These are phyloP conservation scores for Oidiodendron maius DNA, from an alignment of 495 filamentous ascomycete species.

Conservation along the genomic window DNA sequence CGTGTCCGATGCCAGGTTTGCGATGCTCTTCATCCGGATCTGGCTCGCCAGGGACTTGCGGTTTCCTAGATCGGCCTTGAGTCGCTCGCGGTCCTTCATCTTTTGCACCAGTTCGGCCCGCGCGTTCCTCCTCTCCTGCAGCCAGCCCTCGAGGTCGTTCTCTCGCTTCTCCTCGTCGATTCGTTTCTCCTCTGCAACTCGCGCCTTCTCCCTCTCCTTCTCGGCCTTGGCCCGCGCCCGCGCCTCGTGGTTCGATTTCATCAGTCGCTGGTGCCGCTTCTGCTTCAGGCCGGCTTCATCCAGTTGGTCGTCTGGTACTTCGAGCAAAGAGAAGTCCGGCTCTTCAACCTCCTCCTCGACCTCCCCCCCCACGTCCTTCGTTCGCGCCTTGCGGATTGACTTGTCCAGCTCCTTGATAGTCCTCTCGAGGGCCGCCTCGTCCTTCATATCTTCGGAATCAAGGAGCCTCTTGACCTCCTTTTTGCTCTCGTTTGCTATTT, in stretches of 20 bases:
- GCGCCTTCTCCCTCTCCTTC: constrained; percentile 84
- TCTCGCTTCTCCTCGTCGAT: constrained; percentile 77
- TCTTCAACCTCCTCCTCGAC: constrained; percentile 68
- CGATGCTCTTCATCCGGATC: constrained; percentile 97
- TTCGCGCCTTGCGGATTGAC: constrained; percentile 77
- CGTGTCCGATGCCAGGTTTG: constrained; percentile 87
- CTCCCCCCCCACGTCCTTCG: constrained; percentile 84
- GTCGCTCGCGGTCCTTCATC: constrained; percentile 87
- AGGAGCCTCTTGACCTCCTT: constrained; percentile 82
- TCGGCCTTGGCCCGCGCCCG: constrained; percentile 87
- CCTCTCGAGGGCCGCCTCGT: constrained; percentile 75
- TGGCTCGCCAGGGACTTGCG: constrained; percentile 93
- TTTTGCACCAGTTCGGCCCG: constrained; percentile 68
- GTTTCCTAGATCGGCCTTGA: constrained; percentile 90
- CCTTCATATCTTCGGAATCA: constrained; percentile 85
- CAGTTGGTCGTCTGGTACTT: constrained; percentile 84
- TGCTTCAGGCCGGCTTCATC: constrained; percentile 85
- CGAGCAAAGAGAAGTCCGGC: constrained; percentile 80
- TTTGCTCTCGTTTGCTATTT: constrained; percentile 61
- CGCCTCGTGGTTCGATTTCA: constrained; percentile 92
- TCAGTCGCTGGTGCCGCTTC: constrained; percentile 83
- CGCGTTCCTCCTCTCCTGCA: constrained; percentile 69
- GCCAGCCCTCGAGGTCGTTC: constrained; percentile 81
- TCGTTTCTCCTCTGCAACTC: constrained; percentile 73
- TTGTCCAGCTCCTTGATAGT: constrained; percentile 83